Percentiles rank a stretch among this genome's conserved stretches.
Conservation (phyloP, 2,329 filamentous ascomycete species). For the Parastagonospora avenae region DNA sequence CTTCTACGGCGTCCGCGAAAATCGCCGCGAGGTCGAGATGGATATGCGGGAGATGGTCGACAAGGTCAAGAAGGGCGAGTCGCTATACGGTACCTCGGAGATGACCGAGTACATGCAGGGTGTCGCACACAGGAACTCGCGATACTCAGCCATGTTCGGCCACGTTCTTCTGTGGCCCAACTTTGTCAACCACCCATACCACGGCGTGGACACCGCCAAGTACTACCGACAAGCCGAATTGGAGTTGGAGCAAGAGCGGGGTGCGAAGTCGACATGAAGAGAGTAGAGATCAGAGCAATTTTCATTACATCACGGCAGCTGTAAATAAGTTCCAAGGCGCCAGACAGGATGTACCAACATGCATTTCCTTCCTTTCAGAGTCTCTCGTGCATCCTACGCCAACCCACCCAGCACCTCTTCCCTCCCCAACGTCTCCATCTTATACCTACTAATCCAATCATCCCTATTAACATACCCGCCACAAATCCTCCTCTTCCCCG, state of each 20-base stretch:
- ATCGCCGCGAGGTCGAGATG: slow-evolving; percentile 87
- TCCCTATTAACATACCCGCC: slow-evolving; percentile 69
- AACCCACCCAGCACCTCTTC: slow-evolving; percentile 18
- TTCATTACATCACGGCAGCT: slow-evolving; percentile 24
- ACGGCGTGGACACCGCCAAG: slow-evolving; percentile 97
- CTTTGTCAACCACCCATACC: slow-evolving; percentile 86
- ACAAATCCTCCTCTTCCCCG: slow-evolving; percentile 83
- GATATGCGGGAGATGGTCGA: slow-evolving; percentile 98
- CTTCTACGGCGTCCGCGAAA: slow-evolving; percentile 95
- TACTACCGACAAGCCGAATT: slow-evolving; percentile 96
- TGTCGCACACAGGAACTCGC: slow-evolving; percentile 87
- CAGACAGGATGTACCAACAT: slow-evolving; percentile 39
- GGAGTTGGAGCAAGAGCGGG: slow-evolving; percentile 80
- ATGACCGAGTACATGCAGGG: slow-evolving; percentile 91
- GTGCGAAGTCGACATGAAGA: not conserved
- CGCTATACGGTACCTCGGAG: slow-evolving; percentile 81
- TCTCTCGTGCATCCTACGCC: slow-evolving; percentile 1
- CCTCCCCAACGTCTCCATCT: slow-evolving; percentile 21
- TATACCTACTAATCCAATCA: slow-evolving; percentile 34
- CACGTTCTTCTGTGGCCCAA: slow-evolving; percentile 96
- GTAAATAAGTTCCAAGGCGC: slow-evolving; percentile 32
- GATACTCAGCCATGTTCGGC: slow-evolving; percentile 84
- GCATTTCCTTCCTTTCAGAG: slow-evolving; percentile 13
- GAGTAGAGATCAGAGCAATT: slow-evolving; percentile 15
- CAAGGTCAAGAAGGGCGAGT: slow-evolving; percentile 90